A percentile compares a stretch with the other conserved stretches of the same genome.
phyloP scores from a whole-genome alignment of 495 filamentous ascomycete genomes.

The Hypomontagnella submonticulosa region DNA sequence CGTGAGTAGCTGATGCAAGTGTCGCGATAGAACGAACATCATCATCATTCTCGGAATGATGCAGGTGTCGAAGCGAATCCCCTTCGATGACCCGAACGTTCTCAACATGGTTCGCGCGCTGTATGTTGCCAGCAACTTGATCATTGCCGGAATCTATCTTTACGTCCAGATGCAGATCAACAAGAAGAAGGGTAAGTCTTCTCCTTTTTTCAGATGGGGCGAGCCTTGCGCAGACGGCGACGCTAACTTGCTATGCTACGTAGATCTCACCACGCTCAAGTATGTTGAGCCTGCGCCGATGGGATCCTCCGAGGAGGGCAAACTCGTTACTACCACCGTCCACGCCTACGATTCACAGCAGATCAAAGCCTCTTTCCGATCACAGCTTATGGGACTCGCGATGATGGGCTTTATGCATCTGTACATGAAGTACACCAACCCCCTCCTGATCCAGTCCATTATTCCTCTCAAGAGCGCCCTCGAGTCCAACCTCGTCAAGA shows the following conservation, averaged over 20 bases:
- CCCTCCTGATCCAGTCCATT: constrained; percentile 97
- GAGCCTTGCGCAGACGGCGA: not conserved
- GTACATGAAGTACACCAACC: constrained; percentile 99
- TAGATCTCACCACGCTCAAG: constrained; percentile 97
- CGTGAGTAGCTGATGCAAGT: constrained; percentile 29
- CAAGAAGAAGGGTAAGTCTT: constrained; percentile 86
- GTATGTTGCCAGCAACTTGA: constrained; percentile 87
- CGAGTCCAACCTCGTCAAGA: constrained; percentile 94
- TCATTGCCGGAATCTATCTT: constrained; percentile 85
- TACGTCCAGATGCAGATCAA: constrained; percentile 86
- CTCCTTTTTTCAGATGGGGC: not conserved
- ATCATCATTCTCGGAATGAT: constrained; percentile 96
- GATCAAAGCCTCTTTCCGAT: constrained; percentile 82
- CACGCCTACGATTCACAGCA: constrained; percentile 91
- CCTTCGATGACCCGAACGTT: constrained; percentile 90
- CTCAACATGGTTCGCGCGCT: constrained; percentile 83
- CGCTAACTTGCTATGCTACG: constrained; percentile 20
- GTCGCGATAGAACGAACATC: constrained; percentile 79
- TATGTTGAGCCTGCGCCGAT: constrained; percentile 95
- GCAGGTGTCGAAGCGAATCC: constrained; percentile 95
- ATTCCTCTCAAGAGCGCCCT: constrained; percentile 95
- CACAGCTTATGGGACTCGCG: constrained; percentile 90
- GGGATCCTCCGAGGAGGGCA: constrained; percentile 91
- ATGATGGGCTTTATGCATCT: constrained; percentile 99
- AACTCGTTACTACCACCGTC: constrained; percentile 94